These are phyloP conservation scores for Polygonum maritimum DNA, from an alignment of 148 eudicot species.

Conservation along the genomic window DNA sequence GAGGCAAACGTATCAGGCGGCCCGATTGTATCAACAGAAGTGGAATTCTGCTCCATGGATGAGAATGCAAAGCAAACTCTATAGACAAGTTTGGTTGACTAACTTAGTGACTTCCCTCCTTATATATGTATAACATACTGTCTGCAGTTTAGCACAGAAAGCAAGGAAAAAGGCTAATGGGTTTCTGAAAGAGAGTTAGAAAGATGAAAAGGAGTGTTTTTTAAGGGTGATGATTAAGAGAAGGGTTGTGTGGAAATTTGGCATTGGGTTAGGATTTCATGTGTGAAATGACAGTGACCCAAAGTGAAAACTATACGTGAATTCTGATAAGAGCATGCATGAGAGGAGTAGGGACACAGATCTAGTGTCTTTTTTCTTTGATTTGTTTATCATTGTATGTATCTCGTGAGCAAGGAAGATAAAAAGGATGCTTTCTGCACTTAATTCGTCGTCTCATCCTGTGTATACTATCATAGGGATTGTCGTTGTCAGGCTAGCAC, in stretches of 20 bases:
- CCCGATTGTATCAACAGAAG: background rate
- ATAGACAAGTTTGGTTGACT: background rate
- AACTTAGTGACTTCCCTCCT: background rate
- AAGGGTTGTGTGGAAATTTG: background rate
- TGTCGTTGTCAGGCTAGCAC: constrained; percentile 3
- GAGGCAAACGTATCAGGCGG: background rate
- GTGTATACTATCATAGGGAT: background rate
- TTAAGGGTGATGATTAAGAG: background rate
- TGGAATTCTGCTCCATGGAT: constrained; percentile 7
- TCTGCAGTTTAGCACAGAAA: background rate
- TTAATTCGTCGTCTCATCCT: background rate
- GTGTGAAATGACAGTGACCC: background rate
- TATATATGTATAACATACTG: background rate
- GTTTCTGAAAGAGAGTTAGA: background rate
- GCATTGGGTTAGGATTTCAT: background rate
- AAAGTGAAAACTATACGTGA: background rate
- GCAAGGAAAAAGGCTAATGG: background rate
- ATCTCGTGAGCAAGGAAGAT: constrained; percentile 10
- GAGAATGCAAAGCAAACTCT: background rate
- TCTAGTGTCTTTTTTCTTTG: background rate
- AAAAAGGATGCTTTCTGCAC: constrained; percentile 1
- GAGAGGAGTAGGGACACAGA: background rate
- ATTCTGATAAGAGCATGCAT: background rate
- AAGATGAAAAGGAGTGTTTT: background rate
- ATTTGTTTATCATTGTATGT: background rate